A percentile compares a stretch with the other conserved stretches of the same genome.
Conservation (phyloP, 2,329 filamentous ascomycete species). For the Pyrenophora teres region DNA sequence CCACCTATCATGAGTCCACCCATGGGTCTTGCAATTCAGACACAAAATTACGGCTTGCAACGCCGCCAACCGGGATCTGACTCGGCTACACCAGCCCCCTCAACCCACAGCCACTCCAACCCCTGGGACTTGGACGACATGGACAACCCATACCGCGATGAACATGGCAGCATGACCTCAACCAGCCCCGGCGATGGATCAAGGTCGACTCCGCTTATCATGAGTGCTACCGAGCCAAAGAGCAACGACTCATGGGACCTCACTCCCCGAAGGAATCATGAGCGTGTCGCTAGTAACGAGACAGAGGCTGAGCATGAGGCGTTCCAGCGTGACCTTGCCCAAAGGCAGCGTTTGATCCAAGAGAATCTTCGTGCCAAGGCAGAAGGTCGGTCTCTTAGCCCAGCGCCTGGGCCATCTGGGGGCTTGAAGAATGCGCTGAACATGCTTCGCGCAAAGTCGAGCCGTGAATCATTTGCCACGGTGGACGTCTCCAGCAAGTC, state of each 20-base stretch:
- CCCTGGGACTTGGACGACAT: conserved; percentile 61
- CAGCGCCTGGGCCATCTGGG: conserved; percentile 36
- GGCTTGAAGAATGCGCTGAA: conserved; percentile 63
- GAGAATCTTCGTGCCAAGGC: conserved; percentile 73
- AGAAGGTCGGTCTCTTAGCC: conserved; percentile 52
- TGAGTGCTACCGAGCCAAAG: conserved; percentile 16
- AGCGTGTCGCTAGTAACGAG: conserved; percentile 55
- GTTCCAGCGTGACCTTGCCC: conserved; percentile 73
- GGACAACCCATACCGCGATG: conserved; percentile 47
- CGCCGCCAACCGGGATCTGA: conserved; percentile 37
- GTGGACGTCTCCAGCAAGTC: conserved; percentile 58
- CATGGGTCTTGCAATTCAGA: conserved; percentile 42
- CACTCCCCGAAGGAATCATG: conserved; percentile 54
- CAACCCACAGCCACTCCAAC: conserved; percentile 58
- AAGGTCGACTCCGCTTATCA: conserved; percentile 11
- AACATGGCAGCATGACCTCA: conserved; percentile 44
- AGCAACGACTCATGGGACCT: conserved; percentile 51
- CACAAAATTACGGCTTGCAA: conserved; percentile 38
- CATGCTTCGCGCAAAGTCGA: conserved; percentile 69
- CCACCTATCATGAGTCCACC: conserved; percentile 53
- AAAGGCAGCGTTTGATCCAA: conserved; percentile 71
- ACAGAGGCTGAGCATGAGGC: conserved; percentile 66
- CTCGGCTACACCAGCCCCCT: conserved; percentile 51
- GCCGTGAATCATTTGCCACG: conserved; percentile 66
- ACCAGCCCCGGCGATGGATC: conserved; percentile 42